These are phyloP conservation scores for Aschersonia sp. DNA, from an alignment of 2,329 filamentous ascomycete genomes.

Conservation along the genomic window DNA sequence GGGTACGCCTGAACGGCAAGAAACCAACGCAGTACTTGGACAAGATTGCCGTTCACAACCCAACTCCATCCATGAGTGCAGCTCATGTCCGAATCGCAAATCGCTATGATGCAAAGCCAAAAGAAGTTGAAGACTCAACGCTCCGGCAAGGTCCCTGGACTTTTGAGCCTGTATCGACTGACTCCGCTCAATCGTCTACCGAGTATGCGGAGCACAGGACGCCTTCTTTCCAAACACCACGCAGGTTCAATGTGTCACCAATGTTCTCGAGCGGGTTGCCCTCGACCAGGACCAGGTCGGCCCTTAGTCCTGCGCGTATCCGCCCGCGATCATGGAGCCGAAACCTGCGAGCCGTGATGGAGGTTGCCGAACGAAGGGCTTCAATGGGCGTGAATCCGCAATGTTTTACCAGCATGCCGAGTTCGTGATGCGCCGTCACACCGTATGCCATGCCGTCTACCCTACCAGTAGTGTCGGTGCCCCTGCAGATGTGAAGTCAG, in stretches of 20 bases:
- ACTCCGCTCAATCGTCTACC: background rate
- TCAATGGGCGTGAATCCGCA: slow-evolving; percentile 5
- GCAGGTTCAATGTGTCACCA: slow-evolving; percentile 2
- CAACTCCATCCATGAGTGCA: background rate
- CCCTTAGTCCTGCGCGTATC: slow-evolving; percentile 5
- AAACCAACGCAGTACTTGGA: too few species aligned
- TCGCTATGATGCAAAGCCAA: background rate
- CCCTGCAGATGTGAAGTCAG: slow-evolving; percentile 1
- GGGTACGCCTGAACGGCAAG: too few species aligned
- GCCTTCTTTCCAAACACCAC: slow-evolving; percentile 7
- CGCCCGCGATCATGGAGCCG: slow-evolving; percentile 4
- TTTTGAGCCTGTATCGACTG: background rate
- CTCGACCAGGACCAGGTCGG: slow-evolving; percentile 6
- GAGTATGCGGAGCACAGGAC: slow-evolving; percentile 2
- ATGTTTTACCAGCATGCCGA: slow-evolving; percentile 6
- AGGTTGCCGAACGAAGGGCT: slow-evolving; percentile 6
- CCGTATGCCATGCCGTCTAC: slow-evolving; percentile 6
- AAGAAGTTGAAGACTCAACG: background rate
- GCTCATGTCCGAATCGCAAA: background rate
- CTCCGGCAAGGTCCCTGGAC: too few species aligned
- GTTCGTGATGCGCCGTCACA: slow-evolving; percentile 5
- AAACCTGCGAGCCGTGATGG: slow-evolving; percentile 5
- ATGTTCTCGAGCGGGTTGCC: slow-evolving; percentile 4
- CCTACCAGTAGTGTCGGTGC: slow-evolving; percentile 6
- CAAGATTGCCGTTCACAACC: too few species aligned